Evolutionary conservation across 495 filamentous ascomycete genomes (phyloP).

Genomic region (Penicillium simplicissimum): DNA sequence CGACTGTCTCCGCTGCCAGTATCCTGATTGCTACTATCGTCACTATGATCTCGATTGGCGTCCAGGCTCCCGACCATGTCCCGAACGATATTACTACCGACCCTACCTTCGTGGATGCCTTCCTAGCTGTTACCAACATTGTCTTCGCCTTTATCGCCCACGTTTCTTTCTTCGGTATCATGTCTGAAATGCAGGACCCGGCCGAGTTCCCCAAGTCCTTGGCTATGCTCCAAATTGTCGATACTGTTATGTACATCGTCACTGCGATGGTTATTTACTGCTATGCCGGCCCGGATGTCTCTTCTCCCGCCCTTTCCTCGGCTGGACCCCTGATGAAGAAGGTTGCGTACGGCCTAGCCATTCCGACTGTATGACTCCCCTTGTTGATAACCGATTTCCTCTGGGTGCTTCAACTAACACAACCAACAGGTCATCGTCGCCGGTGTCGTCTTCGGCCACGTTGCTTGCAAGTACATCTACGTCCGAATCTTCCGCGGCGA

Average conservation of each 20-base stretch:
- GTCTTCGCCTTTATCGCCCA: constrained; percentile 70
- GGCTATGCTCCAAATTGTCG: constrained; percentile 57
- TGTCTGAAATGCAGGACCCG: constrained; percentile 71
- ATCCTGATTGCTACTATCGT: constrained; percentile 65
- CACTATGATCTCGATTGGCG: constrained; percentile 62
- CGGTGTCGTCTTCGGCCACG: constrained; percentile 67
- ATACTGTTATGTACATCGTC: constrained; percentile 66
- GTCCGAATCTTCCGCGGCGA: constrained; percentile 57
- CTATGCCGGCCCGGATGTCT: constrained; percentile 66
- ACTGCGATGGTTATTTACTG: constrained; percentile 68
- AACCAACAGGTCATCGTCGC: constrained; percentile 52
- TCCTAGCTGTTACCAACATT: constrained; percentile 71
- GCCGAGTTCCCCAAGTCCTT: constrained; percentile 64
- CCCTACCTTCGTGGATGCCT: constrained; percentile 25
- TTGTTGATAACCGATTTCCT: neutral
- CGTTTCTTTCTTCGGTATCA: constrained; percentile 72
- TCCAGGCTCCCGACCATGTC: constrained; percentile 36
- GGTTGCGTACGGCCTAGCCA: constrained; percentile 72
- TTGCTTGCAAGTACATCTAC: constrained; percentile 62
- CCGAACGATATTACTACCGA: constrained; percentile 24
- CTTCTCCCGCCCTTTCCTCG: constrained; percentile 67
- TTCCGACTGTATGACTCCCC: constrained; percentile 52
- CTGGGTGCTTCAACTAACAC: neutral
- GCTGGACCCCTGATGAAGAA: constrained; percentile 62
- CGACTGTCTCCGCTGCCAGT: constrained; percentile 54